Percentiles rank a stretch among this genome's conserved stretches.
Conservation (phyloP, 2,329 filamentous ascomycete genomes). For the Cladobotryum mycophilum region DNA sequence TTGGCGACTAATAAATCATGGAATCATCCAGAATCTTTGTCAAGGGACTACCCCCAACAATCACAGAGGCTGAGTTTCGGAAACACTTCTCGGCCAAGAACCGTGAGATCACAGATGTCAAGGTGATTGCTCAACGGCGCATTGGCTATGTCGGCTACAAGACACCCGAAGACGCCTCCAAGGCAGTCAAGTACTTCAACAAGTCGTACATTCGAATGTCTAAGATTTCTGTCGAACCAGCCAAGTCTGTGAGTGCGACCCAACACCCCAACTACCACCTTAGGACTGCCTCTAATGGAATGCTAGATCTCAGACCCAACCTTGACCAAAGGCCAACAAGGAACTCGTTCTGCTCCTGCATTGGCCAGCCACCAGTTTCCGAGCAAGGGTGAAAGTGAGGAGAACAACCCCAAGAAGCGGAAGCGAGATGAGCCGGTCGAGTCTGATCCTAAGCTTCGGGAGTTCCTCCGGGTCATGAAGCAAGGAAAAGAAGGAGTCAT, state of each 20-base stretch:
- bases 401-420: constrained; percentile 55
- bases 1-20: constrained; percentile 27
- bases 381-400: constrained; percentile 20
- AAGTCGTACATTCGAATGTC: constrained; percentile 94
- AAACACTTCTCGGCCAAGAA: constrained; percentile 77
- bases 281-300: constrained; percentile 29
- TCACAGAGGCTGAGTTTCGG: constrained; percentile 77
- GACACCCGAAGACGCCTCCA: constrained; percentile 68
- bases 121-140: constrained; percentile 79
- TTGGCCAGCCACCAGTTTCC: constrained; percentile 9
- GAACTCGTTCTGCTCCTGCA: constrained; percentile 19
- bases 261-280: constrained; percentile 12
- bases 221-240: constrained; percentile 83
- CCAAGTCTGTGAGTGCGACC: constrained; percentile 59
- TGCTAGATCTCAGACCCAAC: constrained; percentile 41
- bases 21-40: constrained; percentile 68
- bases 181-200: constrained; percentile 92
- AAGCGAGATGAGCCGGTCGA: constrained; percentile 55
- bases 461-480: constrained; percentile 81
- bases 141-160: constrained; percentile 97
- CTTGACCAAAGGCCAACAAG: constrained; percentile 23
- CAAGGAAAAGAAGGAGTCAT: constrained; percentile 33
- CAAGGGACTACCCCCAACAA: constrained; percentile 76
- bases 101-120: constrained; percentile 79
- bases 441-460: constrained; percentile 73